Evolutionary conservation across 352 stramenopile species (phyloP).

Genomic region (Phytophthora hybrid): DNA sequence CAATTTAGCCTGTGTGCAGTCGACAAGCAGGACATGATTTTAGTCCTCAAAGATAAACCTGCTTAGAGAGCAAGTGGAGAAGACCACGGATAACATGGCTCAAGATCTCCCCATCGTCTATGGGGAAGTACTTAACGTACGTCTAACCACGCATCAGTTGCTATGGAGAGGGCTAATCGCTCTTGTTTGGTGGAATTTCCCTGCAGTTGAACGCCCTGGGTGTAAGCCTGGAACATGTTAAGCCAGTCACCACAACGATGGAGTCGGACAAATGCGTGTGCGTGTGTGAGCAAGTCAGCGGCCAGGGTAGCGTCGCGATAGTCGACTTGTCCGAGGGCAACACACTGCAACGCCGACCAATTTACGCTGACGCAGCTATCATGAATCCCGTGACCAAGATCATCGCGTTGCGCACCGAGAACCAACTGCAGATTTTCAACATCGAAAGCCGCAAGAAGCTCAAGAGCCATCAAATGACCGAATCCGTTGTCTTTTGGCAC

Average conservation of each 20-base stretch:
- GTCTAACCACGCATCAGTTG: neutral
- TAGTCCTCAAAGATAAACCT: too few species aligned
- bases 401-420: slow-evolving; percentile 75
- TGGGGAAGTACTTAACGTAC: slow-evolving; percentile 3
- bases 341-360: slow-evolving; percentile 90
- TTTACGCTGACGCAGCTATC: slow-evolving; percentile 97
- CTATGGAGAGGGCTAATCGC: neutral
- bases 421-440: slow-evolving; percentile 99
- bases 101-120: neutral
- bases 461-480: slow-evolving; percentile 92
- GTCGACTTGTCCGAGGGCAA: slow-evolving; percentile 88
- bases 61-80: neutral
- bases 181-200: neutral
- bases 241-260: slow-evolving; percentile 94
- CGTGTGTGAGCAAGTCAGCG: slow-evolving; percentile 90
- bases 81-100: neutral
- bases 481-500: slow-evolving; percentile 96
- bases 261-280: slow-evolving; percentile 97
- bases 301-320: slow-evolving; percentile 86
- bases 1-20: too few species aligned
- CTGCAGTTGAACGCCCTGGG: slow-evolving; percentile 77
- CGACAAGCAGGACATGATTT: too few species aligned
- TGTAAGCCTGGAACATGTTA: slow-evolving; percentile 89
- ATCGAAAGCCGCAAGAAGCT: slow-evolving; percentile 97
- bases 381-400: slow-evolving; percentile 96